These are phyloP conservation scores for Ramularia endophylla DNA, from an alignment of 2,329 filamentous ascomycete species.

Conservation along the genomic window DNA sequence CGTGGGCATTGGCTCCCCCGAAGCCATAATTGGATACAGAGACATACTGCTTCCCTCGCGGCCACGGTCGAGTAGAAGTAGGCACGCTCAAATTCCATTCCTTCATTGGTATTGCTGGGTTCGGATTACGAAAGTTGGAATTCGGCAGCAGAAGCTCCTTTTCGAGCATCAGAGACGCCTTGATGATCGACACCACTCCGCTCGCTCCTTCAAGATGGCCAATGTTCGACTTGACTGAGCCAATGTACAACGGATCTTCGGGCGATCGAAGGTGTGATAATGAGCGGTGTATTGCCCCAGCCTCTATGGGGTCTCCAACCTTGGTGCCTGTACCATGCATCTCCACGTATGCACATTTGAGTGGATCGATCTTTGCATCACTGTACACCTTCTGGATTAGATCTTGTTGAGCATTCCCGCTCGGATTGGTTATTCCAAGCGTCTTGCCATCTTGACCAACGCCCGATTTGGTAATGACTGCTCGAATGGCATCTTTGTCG, in stretches of 20 bases:
- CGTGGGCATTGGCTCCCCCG: slow-evolving; percentile 11
- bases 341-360: slow-evolving; percentile 13
- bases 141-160: slow-evolving; percentile 22
- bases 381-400: slow-evolving; percentile 8
- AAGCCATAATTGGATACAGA: slow-evolving; percentile 44
- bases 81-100: slow-evolving; percentile 13
- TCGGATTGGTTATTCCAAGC: slow-evolving; percentile 17
- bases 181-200: slow-evolving; percentile 14
- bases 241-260: slow-evolving; percentile 12
- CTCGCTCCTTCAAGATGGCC: slow-evolving; percentile 15
- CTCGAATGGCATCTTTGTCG: slow-evolving; percentile 22
- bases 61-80: slow-evolving; percentile 21
- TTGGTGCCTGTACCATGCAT: slow-evolving; percentile 23
- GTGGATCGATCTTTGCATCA: slow-evolving; percentile 29
- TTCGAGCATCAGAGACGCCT: slow-evolving; percentile 21
- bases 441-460: slow-evolving; percentile 33
- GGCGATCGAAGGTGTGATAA: background rate
- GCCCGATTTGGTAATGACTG: slow-evolving; percentile 31
- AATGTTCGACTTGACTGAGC: slow-evolving; percentile 22
- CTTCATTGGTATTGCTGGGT: slow-evolving; percentile 24
- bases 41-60: slow-evolving; percentile 9
- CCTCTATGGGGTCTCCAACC: slow-evolving; percentile 14
- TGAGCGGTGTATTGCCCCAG: slow-evolving; percentile 7
- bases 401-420: background rate
- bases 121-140: slow-evolving; percentile 18